These are phyloP conservation scores for Colletotrichum camelliae DNA, from an alignment of 2,329 filamentous ascomycete genomes.

Conservation along the genomic window DNA sequence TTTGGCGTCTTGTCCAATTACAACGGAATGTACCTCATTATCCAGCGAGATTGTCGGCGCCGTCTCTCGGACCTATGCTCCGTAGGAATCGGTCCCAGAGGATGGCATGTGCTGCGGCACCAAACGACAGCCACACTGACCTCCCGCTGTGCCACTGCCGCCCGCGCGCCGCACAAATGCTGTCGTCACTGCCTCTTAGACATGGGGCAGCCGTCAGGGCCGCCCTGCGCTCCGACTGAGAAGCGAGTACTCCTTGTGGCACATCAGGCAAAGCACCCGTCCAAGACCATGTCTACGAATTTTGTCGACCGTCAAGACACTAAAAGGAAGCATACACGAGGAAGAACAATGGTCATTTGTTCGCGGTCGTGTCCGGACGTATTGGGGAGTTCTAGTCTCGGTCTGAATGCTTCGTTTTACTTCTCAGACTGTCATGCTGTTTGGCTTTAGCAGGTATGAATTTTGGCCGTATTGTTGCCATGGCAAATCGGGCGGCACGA, in stretches of 20 bases:
- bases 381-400: background rate
- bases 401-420: background rate
- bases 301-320: background rate
- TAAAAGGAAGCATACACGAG: background rate
- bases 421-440: background rate
- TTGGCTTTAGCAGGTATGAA: background rate
- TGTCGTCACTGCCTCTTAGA: background rate
- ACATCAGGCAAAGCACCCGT: background rate
- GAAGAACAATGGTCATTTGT: background rate
- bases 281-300: background rate
- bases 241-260: background rate
- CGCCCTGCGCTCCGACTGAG: background rate
- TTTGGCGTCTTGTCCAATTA: background rate
- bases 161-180: background rate
- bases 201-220: background rate
- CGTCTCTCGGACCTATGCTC: background rate
- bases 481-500: background rate
- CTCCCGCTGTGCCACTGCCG: constrained; percentile 1
- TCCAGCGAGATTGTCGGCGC: background rate
- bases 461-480: background rate
- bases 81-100: background rate
- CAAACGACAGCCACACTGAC: constrained; percentile 12
- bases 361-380: background rate
- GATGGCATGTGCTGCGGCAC: background rate
- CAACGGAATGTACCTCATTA: background rate